Percentiles rank a stretch among this genome's conserved stretches.
These are phyloP conservation scores for Kockiozyma suomiensis DNA, from an alignment of 805 yeast species.

Conservation along the genomic window DNA sequence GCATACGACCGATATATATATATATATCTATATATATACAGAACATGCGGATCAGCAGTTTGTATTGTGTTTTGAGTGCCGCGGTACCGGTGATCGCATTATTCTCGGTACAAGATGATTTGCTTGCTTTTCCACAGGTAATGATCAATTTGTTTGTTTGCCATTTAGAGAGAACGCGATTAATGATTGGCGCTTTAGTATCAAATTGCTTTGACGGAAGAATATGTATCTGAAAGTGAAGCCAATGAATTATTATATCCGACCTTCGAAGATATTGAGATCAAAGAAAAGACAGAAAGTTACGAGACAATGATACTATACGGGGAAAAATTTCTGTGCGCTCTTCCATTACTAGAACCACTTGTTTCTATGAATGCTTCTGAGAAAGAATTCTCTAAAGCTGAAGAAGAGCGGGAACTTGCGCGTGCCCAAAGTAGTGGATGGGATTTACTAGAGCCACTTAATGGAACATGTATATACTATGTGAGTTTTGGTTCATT, in stretches of 20 bases:
- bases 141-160: no score
- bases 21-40: not conserved
- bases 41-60: conserved; percentile 4
- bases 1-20: no score
- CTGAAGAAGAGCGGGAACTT: conserved; percentile 31
- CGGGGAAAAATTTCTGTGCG: conserved; percentile 18
- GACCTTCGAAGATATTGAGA: not conserved
- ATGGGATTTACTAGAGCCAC: conserved; percentile 33
- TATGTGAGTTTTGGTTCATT: conserved; percentile 17
- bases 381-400: conserved; percentile 19
- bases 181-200: conserved; percentile 1
- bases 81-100: conserved; percentile 3
- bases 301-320: conserved; percentile 20
- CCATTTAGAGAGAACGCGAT: no score
- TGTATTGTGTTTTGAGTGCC: not conserved
- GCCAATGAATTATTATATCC: not conserved
- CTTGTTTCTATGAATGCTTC: conserved; percentile 14
- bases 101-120: conserved; percentile 33
- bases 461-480: conserved; percentile 32
- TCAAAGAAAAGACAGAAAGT: not conserved
- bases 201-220: conserved; percentile 18
- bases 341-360: conserved; percentile 21
- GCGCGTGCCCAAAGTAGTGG: conserved; percentile 27
- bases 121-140: conserved; percentile 33
- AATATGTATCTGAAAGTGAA: not conserved